Evolutionary conservation across 192 early-diverging fungal species (phyloP), one percentile per base, ranked within the genome.

Genomic region (Dissophora ornata): DNA sequence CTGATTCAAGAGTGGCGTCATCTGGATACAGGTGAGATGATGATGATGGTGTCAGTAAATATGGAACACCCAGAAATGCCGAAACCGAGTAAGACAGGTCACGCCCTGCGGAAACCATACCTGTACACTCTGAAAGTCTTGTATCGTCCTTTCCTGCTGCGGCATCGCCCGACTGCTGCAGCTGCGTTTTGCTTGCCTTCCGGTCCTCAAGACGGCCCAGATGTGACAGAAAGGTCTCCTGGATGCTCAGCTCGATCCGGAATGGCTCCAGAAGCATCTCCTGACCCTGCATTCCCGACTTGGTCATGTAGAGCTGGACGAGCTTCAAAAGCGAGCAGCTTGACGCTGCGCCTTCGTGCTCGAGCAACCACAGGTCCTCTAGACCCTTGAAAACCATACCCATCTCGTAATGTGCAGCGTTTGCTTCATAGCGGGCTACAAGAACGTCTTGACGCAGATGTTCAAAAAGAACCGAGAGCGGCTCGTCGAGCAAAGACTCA

Each of bases 211-310:
- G 30, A 12, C 44, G 30, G 21, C 30, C 25, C 58, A 60, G n/a
- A 48, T 48, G 58, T 0, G 58, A 60, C 28, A 47, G 13, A 36
- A 60, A 60, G 4, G 58, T 60, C 46, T 60, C 58, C 41, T 60
- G 58, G 12, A 60, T 4, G 30, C 18, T 60, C 58, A 60, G 32
- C 24, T 60, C 58, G 18, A 60, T 48, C 8, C 28, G 58, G 58
- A 60, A 60, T 29, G 58, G 58, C 32, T 60, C 58, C 22, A 60
- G 21, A 22, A 48, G 44, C 45, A 60, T 48, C 21, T 48, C 44
- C 15, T 34, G 58, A 19, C 46, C 44, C 13, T 45, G 45, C 5
- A 22, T 6, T 18, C 30, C 58, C 3, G 58, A 45, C 1, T 19
- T 19, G 1, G 22, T 36, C 7, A 32, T 60, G 29, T 48, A 60